These are phyloP conservation scores for Fragilaria radians DNA, from an alignment of 108 stramenopile genomes.

Conservation along the genomic window DNA sequence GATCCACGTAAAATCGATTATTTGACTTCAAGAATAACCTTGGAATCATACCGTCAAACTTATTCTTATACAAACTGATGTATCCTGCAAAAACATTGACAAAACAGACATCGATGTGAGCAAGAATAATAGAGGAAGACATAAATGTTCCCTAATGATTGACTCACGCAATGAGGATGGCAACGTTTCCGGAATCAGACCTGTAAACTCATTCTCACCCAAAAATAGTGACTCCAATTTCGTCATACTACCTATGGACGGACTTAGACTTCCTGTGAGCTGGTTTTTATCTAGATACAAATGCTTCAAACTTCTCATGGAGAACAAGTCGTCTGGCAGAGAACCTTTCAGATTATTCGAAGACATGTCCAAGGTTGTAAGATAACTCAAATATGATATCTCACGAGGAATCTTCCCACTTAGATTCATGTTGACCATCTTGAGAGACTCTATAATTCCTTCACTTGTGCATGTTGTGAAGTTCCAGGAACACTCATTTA, in stretches of 20 bases:
- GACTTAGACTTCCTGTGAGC: constrained; percentile 23
- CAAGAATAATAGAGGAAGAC: neutral
- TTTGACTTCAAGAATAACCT: neutral
- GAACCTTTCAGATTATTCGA: neutral
- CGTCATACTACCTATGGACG: constrained; percentile 3
- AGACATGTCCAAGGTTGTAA: neutral
- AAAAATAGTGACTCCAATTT: constrained; percentile 13
- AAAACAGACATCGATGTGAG: neutral
- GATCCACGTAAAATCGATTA: constrained; percentile 25
- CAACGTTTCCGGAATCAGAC: constrained; percentile 11
- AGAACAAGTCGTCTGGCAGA: neutral
- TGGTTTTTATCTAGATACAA: constrained; percentile 20
- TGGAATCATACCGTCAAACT: neutral
- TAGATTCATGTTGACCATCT: neutral
- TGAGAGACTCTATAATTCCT: neutral
- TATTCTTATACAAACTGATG: neutral
- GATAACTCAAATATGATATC: neutral
- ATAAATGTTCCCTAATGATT: neutral
- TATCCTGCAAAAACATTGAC: neutral
- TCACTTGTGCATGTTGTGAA: neutral
- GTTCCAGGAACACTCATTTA: neutral
- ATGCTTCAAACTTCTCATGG: constrained; percentile 6
- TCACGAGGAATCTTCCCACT: neutral
- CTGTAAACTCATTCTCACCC: constrained; percentile 16
- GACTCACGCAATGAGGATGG: neutral